Base-by-base conservation (phyloP, 768 basidiomycete species). In the Boletellus ananiceps region DNA sequence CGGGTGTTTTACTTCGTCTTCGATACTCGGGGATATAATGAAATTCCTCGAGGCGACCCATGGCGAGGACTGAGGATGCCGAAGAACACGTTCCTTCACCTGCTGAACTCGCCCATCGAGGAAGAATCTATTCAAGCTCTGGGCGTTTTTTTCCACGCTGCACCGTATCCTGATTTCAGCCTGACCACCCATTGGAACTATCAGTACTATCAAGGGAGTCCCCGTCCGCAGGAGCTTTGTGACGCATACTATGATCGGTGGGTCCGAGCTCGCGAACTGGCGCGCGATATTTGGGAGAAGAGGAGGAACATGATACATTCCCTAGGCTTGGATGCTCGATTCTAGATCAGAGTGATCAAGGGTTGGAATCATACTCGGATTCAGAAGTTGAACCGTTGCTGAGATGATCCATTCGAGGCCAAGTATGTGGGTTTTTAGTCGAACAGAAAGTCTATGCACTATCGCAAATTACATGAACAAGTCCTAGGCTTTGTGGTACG, bases 81-180 rank as follows among this genome's bases (percentile, higher is more conserved):
- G 1, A n/a, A 38, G 7, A 0, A 25, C 13, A 7, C 47, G 5
- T 44, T 12, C 15, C 3, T 57, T 2, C 29, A 32, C 19, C 16
- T 57, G 9, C 49, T 48, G 3, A 12, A 47, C 8, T 57, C 56
- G 16, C 35, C 40, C n/a, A 45, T 57, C 2, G 43, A 57, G 2
- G 19, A 43, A 29, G 46, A 34, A 5, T 49, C 56, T 13, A 27
- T 57, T 5, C 16, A 53, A 7, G 56, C 51, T 1, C 56, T 57
- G 1, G 37, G 51, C 6, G n/a, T 46, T 19, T 57, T 57, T 47
- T 57, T 57, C n/a, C 55, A 57, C 2, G 55, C 23, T 4, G 56
- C 51, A n/a, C 40, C 56, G 2, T 49, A 39, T 34, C 56, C 56
- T 1, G 1, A 49, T 16, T 53, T 57, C 12, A 15, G 1, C 0